These are phyloP conservation scores for Pyrenophora teres DNA, from an alignment of 2,329 filamentous ascomycete species.

Conservation along the genomic window DNA sequence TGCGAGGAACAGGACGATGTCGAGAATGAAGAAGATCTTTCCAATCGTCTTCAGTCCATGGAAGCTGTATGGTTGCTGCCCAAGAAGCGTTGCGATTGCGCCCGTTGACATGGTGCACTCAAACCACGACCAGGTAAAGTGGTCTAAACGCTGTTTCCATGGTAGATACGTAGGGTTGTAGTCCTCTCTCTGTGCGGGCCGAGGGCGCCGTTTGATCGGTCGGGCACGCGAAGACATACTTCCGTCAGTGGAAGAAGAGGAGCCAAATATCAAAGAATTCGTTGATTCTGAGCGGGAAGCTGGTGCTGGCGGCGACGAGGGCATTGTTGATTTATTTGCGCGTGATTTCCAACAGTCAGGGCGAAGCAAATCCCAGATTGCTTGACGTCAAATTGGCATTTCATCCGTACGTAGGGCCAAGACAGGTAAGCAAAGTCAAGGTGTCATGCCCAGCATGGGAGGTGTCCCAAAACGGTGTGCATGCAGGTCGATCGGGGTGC, in stretches of 20 bases:
- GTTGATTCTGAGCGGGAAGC: background rate
- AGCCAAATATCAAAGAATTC: background rate
- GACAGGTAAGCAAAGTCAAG: slow-evolving; percentile 6
- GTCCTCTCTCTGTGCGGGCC: slow-evolving; percentile 7
- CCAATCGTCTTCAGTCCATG: slow-evolving; percentile 66
- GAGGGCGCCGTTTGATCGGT: slow-evolving; percentile 10
- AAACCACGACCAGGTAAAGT: slow-evolving; percentile 65
- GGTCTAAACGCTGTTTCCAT: slow-evolving; percentile 28
- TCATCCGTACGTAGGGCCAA: background rate
- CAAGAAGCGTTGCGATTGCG: slow-evolving; percentile 67
- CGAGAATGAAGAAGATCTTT: slow-evolving; percentile 67
- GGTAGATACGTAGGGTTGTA: slow-evolving; percentile 16
- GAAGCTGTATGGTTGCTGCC: slow-evolving; percentile 63
- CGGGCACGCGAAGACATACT: slow-evolving; percentile 12
- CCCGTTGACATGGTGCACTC: slow-evolving; percentile 76
- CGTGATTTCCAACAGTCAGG: background rate
- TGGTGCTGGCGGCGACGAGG: background rate
- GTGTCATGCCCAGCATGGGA: slow-evolving; percentile 1
- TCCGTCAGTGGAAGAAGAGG: background rate
- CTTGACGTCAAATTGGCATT: slow-evolving; percentile 16
- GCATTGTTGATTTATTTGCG: background rate
- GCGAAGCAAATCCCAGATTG: slow-evolving; percentile 3
- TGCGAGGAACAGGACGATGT: slow-evolving; percentile 65
- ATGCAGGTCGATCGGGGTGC: background rate
- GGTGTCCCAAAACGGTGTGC: background rate